Evolutionary conservation across 2,329 filamentous ascomycete genomes (phyloP), one percentile per base, ranked within the genome.

Genomic region (Nectriaceae sp.): DNA sequence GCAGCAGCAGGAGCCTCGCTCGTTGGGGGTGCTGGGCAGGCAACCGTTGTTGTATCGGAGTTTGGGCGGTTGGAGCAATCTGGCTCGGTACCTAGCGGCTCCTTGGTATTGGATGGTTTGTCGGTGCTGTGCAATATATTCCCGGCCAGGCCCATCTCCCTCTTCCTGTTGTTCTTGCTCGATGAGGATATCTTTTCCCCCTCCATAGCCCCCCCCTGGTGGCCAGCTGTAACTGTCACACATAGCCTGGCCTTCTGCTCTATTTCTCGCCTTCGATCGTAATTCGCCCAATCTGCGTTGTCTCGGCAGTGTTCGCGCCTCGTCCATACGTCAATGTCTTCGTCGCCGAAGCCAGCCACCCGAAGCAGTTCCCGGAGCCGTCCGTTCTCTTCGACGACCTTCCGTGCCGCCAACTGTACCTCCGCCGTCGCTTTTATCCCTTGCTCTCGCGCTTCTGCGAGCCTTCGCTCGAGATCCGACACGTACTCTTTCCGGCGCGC

Each of bases 401-500:
- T 21, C 33, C 21, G 43, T 15, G 43, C 43, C 21, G 33, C 43
- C 18, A 45, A 36, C 24, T 45, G 43, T 22, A 45, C 36, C 35
- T 45, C 35, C 22, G 19, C 33, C 13, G 43, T 45, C 19, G 43
- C 43, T 21, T 45, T 21, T 21, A 45, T 26, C 11, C 36, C 43
- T 19, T 24, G 43, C 35, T 45, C 21, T 16, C 21, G 43, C 43
- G 43, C 43, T 15, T 45, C 43, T 39, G 21, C 18, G 15, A 45
- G 22, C 43, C 18, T 45, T 31, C 43, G 20, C 33, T 45, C 43
- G 35, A 45, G 43, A 40, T 45, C 43, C 8, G n/a, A 15, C 21
- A 45, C 43, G 35, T 45, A 45, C 33, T 45, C 43, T 20, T 45
- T 45, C 13, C 43, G 43, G 43, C 43, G 43, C 4, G 43, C 43